phyloP scores from a whole-genome alignment of 2,329 filamentous ascomycete genomes.

The Aspergillus quadricinctus region DNA sequence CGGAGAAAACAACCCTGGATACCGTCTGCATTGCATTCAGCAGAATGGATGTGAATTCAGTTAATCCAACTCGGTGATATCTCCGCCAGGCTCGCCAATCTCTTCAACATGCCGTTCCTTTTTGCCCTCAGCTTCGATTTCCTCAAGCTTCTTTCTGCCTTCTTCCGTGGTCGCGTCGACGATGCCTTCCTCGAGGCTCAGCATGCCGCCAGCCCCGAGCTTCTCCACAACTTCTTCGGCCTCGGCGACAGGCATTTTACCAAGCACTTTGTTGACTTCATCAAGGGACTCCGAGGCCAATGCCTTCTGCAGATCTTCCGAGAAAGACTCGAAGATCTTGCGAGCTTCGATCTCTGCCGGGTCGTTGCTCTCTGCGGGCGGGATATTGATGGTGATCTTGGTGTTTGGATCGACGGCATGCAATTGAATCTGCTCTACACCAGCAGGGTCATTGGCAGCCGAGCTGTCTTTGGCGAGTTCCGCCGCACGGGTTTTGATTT shows the following conservation, averaged over 20 bases:
- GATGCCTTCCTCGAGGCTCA: conserved; percentile 87
- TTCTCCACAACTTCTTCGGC: conserved; percentile 80
- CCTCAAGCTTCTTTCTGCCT: conserved; percentile 70
- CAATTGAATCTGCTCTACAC: conserved; percentile 93
- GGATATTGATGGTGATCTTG: conserved; percentile 82
- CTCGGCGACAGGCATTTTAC: conserved; percentile 82
- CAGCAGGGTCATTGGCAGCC: conserved; percentile 51
- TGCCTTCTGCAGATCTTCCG: conserved; percentile 73
- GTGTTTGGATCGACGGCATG: conserved; percentile 94
- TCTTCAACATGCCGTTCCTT: conserved; percentile 43
- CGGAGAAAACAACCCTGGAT: not conserved
- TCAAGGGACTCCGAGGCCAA: conserved; percentile 87
- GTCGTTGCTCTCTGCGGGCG: conserved; percentile 63
- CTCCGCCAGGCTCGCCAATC: conserved; percentile 48
- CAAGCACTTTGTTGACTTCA: conserved; percentile 80
- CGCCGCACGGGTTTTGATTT: conserved; percentile 70
- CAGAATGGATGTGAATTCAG: not conserved
- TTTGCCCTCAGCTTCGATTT: conserved; percentile 60
- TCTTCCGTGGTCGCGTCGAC: conserved; percentile 93
- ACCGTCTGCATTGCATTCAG: not conserved
- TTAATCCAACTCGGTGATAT: conserved; percentile 41
- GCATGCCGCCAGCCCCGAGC: conserved; percentile 76
- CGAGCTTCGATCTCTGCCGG: conserved; percentile 59
- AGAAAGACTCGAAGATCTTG: conserved; percentile 77
- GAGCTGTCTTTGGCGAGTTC: conserved; percentile 64